phyloP scores from a whole-genome alignment of 208 protist species.

The Herpetomonas samuelpessoai region DNA sequence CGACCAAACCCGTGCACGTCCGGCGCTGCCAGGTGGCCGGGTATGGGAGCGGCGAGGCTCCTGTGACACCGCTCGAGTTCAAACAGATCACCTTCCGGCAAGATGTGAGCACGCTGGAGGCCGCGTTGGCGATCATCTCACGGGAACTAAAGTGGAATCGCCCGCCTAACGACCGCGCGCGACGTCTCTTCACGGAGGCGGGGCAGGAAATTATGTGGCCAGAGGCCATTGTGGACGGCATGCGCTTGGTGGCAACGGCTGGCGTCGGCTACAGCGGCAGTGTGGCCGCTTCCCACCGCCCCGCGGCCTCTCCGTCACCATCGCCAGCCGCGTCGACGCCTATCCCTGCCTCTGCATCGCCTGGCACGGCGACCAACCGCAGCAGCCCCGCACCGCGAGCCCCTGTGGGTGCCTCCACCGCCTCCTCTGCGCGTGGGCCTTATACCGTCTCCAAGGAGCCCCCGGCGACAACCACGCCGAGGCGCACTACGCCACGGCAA shows the following conservation, averaged over 20 bases:
- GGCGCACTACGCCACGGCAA: neutral
- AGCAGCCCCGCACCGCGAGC: neutral
- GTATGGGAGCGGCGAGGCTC: neutral
- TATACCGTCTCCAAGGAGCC: neutral
- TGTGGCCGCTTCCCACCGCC: neutral
- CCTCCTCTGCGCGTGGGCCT: neutral
- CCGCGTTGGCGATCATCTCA: constrained; percentile 42
- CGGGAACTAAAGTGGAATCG: constrained; percentile 46
- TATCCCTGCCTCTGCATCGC: neutral
- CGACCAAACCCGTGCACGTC: constrained; percentile 1
- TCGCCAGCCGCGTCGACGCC: too few species aligned
- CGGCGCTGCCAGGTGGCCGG: constrained; percentile 12
- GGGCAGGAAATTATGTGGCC: constrained; percentile 54
- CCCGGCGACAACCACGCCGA: neutral
- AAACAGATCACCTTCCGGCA: constrained; percentile 18
- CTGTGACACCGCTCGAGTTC: constrained; percentile 15
- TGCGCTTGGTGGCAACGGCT: constrained; percentile 55
- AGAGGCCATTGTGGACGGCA: constrained; percentile 36
- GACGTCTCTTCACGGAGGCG: constrained; percentile 56
- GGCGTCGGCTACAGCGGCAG: constrained; percentile 30
- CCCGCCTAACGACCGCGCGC: constrained; percentile 23
- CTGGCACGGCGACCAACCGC: neutral
- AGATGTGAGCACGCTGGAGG: constrained; percentile 28
- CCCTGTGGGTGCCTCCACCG: too few species aligned
- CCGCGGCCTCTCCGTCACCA: neutral